These are phyloP conservation scores for Jimgerdemannia lactiflua DNA, from an alignment of 192 early-diverging fungal species.

Conservation along the genomic window DNA sequence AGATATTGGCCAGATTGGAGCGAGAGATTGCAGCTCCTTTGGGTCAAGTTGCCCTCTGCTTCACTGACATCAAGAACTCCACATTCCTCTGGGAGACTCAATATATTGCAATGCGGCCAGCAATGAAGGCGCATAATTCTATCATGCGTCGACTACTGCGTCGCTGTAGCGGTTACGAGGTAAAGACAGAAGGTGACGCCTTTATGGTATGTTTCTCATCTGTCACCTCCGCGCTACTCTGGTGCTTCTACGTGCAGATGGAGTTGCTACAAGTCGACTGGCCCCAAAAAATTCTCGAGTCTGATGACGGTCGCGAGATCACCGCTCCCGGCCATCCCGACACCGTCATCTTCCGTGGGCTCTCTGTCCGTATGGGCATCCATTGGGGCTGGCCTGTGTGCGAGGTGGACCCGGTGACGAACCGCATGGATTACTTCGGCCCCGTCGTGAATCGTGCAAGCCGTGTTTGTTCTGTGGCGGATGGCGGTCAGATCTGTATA, in stretches of 20 bases:
- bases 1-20: constrained; percentile 59
- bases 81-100: constrained; percentile 90
- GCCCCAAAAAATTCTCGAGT: constrained; percentile 82
- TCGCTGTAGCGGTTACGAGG: constrained; percentile 87
- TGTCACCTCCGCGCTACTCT: constrained; percentile 74
- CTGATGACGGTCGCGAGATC: constrained; percentile 71
- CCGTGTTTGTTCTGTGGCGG: constrained; percentile 78
- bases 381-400: constrained; percentile 87
- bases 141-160: constrained; percentile 81
- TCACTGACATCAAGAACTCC: constrained; percentile 94
- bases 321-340: constrained; percentile 51
- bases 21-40: constrained; percentile 81
- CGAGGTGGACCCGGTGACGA: constrained; percentile 84
- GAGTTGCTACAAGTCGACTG: constrained; percentile 80
- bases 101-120: constrained; percentile 77
- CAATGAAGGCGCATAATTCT: constrained; percentile 82
- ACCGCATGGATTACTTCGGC: constrained; percentile 95
- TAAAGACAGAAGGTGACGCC: constrained; percentile 94
- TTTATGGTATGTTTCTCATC: constrained; percentile 93
- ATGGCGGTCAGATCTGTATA: constrained; percentile 88
- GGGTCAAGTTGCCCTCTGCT: constrained; percentile 82
- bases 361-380: constrained; percentile 92
- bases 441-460: constrained; percentile 90
- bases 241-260: constrained; percentile 86
- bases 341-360: constrained; percentile 75